These are phyloP conservation scores for Phytophthora fragariae DNA, from an alignment of 352 stramenopile genomes.

Conservation along the genomic window DNA sequence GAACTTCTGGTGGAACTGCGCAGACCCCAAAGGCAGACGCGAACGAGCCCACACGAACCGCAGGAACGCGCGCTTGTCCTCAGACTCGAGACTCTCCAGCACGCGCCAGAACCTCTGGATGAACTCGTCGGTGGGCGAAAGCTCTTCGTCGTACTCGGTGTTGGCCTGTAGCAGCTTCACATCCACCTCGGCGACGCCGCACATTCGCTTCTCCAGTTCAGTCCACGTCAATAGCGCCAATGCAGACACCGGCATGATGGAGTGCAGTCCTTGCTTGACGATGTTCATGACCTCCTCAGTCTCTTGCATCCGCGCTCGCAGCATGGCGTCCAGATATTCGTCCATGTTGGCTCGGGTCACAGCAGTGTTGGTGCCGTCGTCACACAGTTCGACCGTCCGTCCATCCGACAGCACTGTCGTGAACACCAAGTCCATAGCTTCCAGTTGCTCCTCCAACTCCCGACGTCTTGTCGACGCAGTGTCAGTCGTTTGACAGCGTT, in stretches of 20 bases:
- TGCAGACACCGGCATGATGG: slow-evolving; percentile 73
- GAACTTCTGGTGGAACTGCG: slow-evolving; percentile 87
- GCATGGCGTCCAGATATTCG: slow-evolving; percentile 54
- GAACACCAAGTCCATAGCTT: slow-evolving; percentile 77
- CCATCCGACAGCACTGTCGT: slow-evolving; percentile 81
- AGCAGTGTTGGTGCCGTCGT: slow-evolving; percentile 35
- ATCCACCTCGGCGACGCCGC: slow-evolving; percentile 77
- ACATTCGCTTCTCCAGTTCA: slow-evolving; percentile 80
- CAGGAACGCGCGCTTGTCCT: slow-evolving; percentile 80
- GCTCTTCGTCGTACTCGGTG: slow-evolving; percentile 87
- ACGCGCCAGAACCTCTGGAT: slow-evolving; percentile 86
- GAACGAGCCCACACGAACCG: slow-evolving; percentile 87
- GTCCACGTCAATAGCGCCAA: slow-evolving; percentile 66
- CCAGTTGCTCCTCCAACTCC: slow-evolving; percentile 53
- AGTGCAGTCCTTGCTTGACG: slow-evolving; percentile 78
- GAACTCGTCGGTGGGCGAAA: slow-evolving; percentile 67
- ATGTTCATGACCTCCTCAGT: slow-evolving; percentile 62
- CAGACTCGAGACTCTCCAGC: slow-evolving; percentile 59
- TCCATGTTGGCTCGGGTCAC: slow-evolving; percentile 64
- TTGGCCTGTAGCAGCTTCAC: slow-evolving; percentile 74
- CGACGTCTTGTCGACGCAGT: slow-evolving; percentile 1
- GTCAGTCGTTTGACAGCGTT: not conserved
- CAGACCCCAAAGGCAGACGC: slow-evolving; percentile 60
- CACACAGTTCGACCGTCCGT: slow-evolving; percentile 51
- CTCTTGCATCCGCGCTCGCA: slow-evolving; percentile 55